Percentiles rank a stretch among this genome's conserved stretches.
These are phyloP conservation scores for Fusarium nelsonii DNA, from an alignment of 2,329 filamentous ascomycete species.

Conservation along the genomic window DNA sequence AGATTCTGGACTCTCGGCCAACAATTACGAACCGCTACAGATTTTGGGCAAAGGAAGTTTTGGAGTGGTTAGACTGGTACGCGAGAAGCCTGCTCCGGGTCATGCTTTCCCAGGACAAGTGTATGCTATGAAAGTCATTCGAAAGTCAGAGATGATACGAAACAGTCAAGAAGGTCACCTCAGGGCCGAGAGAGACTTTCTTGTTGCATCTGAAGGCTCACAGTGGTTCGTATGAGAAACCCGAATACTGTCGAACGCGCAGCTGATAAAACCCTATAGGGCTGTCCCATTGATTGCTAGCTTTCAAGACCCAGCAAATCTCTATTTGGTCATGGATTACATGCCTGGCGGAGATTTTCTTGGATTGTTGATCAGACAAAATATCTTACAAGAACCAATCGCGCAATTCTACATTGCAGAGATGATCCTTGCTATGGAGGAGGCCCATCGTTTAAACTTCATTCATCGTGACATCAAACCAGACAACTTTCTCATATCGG, in stretches of 20 bases:
- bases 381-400: slow-evolving; percentile 81
- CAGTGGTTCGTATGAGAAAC: slow-evolving; percentile 68
- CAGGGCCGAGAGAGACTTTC: slow-evolving; percentile 89
- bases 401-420: slow-evolving; percentile 92
- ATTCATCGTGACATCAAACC: slow-evolving; percentile 98
- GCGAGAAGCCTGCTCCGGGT: slow-evolving; percentile 65
- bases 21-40: slow-evolving; percentile 80
- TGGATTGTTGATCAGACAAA: slow-evolving; percentile 85
- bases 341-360: slow-evolving; percentile 98
- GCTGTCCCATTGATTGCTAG: slow-evolving; percentile 88
- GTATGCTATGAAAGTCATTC: slow-evolving; percentile 97
- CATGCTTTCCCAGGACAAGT: slow-evolving; percentile 63
- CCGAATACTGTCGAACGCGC: background rate
- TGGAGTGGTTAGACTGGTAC: slow-evolving; percentile 88
- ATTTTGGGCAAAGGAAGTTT: slow-evolving; percentile 94
- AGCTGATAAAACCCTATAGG: slow-evolving; percentile 59
- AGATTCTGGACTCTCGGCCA: slow-evolving; percentile 30
- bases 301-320: slow-evolving; percentile 85
- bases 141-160: slow-evolving; percentile 91
- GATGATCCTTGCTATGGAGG: slow-evolving; percentile 95
- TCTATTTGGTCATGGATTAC: slow-evolving; percentile 98
- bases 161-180: slow-evolving; percentile 94
- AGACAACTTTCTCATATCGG: slow-evolving; percentile 93
- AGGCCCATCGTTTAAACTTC: slow-evolving; percentile 87
- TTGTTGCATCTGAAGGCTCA: slow-evolving; percentile 89